These are phyloP conservation scores for Oryza glaberrima DNA, from an alignment of 176 grass and related monocot species.

Conservation along the genomic window DNA sequence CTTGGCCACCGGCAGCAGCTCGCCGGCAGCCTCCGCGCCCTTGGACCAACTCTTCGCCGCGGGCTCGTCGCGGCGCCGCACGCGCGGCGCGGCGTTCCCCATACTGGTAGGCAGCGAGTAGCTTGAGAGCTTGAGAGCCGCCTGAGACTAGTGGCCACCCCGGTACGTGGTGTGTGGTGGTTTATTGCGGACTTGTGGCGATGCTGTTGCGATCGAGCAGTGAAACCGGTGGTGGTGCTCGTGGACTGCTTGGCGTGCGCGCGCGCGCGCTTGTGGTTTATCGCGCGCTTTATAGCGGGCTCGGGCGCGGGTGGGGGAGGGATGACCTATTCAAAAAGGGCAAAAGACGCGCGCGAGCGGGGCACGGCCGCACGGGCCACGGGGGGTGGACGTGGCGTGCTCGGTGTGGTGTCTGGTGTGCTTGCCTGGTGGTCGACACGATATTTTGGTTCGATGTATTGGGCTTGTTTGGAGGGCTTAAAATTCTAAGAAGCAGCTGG, in stretches of 20 bases:
- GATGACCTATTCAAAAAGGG: neutral
- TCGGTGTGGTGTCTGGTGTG: neutral
- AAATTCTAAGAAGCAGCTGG: no score
- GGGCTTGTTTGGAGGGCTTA: no score
- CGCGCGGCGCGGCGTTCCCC: constrained; percentile 45
- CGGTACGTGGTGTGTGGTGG: neutral
- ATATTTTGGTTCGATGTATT: neutral
- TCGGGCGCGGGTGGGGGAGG: neutral
- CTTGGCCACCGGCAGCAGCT: neutral
- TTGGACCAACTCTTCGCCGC: neutral
- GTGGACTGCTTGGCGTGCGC: neutral
- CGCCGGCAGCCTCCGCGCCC: neutral
- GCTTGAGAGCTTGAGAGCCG: no score
- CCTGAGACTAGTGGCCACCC: neutral
- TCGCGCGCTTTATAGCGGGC: neutral
- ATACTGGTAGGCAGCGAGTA: neutral
- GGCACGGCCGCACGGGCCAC: no score
- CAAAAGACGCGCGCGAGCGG: neutral
- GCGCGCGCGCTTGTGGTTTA: no score
- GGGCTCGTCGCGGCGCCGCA: constrained; percentile 18
- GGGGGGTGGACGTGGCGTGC: neutral
- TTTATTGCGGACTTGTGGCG: neutral
- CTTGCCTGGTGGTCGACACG: neutral
- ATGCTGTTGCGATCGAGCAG: neutral
- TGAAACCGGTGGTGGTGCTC: neutral